Conservation (phyloP, 2,329 filamentous ascomycete species). For the Calonectria montana region DNA sequence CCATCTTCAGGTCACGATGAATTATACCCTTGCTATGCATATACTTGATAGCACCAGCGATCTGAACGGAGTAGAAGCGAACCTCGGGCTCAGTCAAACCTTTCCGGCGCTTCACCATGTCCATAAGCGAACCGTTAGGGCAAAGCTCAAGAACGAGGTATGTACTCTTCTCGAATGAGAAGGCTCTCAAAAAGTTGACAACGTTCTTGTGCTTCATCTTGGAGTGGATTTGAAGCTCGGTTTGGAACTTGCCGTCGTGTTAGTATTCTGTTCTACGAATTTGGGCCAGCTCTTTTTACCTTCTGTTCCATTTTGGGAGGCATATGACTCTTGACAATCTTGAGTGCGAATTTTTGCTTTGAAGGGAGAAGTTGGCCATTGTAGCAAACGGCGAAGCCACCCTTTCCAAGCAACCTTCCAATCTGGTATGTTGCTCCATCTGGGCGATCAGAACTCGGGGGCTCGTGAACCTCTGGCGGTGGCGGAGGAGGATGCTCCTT, state of each 20-base stretch:
- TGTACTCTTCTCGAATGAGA: slow-evolving; percentile 88
- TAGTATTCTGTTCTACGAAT: slow-evolving; percentile 8
- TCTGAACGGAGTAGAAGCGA: slow-evolving; percentile 91
- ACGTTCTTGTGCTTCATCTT: slow-evolving; percentile 98
- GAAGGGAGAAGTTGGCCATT: slow-evolving; percentile 75
- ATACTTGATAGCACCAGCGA: slow-evolving; percentile 97
- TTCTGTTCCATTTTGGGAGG: slow-evolving; percentile 86
- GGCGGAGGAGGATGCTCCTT: slow-evolving; percentile 76
- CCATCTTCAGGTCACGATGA: slow-evolving; percentile 96
- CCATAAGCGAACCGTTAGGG: slow-evolving; percentile 95
- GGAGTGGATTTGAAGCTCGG: slow-evolving; percentile 96
- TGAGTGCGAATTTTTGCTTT: slow-evolving; percentile 78
- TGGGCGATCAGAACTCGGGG: slow-evolving; percentile 74
- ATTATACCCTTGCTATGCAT: slow-evolving; percentile 97
- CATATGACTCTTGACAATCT: slow-evolving; percentile 88
- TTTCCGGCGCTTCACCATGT: slow-evolving; percentile 94
- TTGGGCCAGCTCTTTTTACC: slow-evolving; percentile 58
- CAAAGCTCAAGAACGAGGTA: slow-evolving; percentile 96
- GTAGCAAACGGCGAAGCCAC: slow-evolving; percentile 86
- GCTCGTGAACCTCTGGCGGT: slow-evolving; percentile 69
- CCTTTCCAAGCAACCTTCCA: slow-evolving; percentile 80
- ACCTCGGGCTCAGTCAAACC: slow-evolving; percentile 94
- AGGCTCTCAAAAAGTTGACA: slow-evolving; percentile 94
- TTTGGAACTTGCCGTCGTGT: slow-evolving; percentile 67
- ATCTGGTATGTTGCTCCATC: slow-evolving; percentile 80